Conservation (phyloP, 2,329 filamentous ascomycete genomes). For the Diaporthe nobilis region DNA sequence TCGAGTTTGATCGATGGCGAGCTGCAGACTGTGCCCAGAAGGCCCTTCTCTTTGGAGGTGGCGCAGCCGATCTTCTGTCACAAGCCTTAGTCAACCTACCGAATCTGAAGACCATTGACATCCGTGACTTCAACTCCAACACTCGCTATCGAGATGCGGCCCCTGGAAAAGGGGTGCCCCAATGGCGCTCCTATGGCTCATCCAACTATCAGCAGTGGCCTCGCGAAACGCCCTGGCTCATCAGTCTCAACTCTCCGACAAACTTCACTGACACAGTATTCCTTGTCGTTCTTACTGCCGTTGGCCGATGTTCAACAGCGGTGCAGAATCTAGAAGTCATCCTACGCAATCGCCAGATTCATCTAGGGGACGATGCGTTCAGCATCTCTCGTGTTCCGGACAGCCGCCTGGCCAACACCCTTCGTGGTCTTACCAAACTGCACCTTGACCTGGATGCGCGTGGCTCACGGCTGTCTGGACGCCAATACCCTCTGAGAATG, state of each 20-base stretch:
- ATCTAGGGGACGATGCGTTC: constrained; percentile 61
- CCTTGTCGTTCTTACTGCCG: constrained; percentile 56
- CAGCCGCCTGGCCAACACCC: constrained; percentile 54
- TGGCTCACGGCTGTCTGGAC: not conserved
- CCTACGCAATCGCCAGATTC: constrained; percentile 49
- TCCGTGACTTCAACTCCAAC: constrained; percentile 70
- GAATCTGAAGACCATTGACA: constrained; percentile 68
- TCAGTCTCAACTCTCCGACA: constrained; percentile 31
- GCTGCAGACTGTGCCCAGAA: constrained; percentile 45
- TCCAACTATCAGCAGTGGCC: constrained; percentile 40
- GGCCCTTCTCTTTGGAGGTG: constrained; percentile 58
- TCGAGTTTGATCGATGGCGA: not conserved
- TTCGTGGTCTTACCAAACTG: constrained; percentile 62
- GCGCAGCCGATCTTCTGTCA: constrained; percentile 66
- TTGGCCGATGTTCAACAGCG: constrained; percentile 55
- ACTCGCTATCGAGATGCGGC: constrained; percentile 67
- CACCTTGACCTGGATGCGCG: constrained; percentile 53
- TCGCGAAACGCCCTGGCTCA: constrained; percentile 37
- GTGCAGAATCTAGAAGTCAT: constrained; percentile 64
- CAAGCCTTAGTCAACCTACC: constrained; percentile 68
- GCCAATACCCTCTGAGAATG: no score
- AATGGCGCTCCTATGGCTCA: constrained; percentile 55
- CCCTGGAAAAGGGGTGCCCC: constrained; percentile 59
- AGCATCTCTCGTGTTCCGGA: constrained; percentile 58
- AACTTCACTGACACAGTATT: constrained; percentile 55